Conservation (phyloP, 805 yeast genomes). For the Nakazawaea anatomiae region DNA sequence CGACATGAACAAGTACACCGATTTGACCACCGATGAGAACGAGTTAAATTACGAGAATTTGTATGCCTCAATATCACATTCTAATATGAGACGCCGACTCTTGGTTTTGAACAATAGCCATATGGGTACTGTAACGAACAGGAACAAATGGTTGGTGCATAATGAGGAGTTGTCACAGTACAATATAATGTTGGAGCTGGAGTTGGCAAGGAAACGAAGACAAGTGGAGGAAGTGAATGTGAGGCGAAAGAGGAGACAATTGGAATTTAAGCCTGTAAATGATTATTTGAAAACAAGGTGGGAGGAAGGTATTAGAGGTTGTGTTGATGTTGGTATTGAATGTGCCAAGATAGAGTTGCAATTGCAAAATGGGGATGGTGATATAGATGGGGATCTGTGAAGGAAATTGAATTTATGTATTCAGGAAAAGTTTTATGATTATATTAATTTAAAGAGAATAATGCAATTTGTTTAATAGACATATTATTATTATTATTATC, state of each 20-base stretch:
- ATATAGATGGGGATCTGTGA: too few species aligned
- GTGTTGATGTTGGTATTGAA: slow-evolving; percentile 32
- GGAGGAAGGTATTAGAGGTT: slow-evolving; percentile 39
- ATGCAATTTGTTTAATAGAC: too few species aligned
- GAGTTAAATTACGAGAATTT: slow-evolving; percentile 18
- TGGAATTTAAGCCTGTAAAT: slow-evolving; percentile 35
- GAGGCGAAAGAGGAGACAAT: slow-evolving; percentile 37
- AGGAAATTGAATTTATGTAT: too few species aligned
- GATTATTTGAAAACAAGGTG: slow-evolving; percentile 43
- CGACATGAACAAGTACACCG: slow-evolving; percentile 21
- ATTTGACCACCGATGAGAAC: slow-evolving; percentile 17
- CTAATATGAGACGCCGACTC: slow-evolving; percentile 33
- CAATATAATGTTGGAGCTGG: slow-evolving; percentile 21
- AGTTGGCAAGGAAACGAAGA: slow-evolving; percentile 31
- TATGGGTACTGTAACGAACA: neutral
- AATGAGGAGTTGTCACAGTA: slow-evolving; percentile 27
- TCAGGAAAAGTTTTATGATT: neutral
- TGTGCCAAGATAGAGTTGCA: slow-evolving; percentile 19
- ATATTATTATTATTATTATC: too few species aligned
- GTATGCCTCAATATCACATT: slow-evolving; percentile 34
- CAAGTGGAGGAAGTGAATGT: slow-evolving; percentile 36
- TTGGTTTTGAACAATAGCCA: slow-evolving; percentile 23
- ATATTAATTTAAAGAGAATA: too few species aligned
- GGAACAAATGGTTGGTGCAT: slow-evolving; percentile 30
- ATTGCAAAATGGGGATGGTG: neutral